Evolutionary conservation across 2,329 filamentous ascomycete species (phyloP), one percentile per base, ranked within the genome.

Genomic region (Fusarium concolor): DNA sequence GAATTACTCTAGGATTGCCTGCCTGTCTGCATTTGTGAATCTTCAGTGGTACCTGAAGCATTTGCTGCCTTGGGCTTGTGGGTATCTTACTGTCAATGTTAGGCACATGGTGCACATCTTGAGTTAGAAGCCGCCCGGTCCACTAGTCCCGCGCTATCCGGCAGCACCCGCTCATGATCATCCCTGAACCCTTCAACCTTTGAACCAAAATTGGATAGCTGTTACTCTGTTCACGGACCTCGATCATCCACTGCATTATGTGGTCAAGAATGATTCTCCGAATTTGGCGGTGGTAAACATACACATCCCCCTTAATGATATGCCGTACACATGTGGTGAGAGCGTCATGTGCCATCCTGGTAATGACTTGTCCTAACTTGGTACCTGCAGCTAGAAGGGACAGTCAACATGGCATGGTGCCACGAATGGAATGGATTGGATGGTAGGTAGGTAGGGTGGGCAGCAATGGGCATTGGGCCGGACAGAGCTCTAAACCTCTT

Each of bases 131-230:
- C 50, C 18, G 35, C 22, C 22, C 22, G 22, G 61, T 35, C 62
- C 62, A 62, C 63, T 70, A 70, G 67, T 63, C 67, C 67, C 67
- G 67, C 67, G 67, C 67, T 56, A 65, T 70, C 67, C 67, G 67
- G 67, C 67, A 70, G 67, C 67, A 70, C 67, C 67, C 67, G 67
- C 59, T 56, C 63, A 65, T 50, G 58, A 56, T 43, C 52, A 70
- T 44, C 66, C 66, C 62, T 67, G 66, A 68, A 69, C 66, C 62
- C 66, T 69, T 47, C 52, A 63, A 61, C 35, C 42, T 49, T 42
- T 52, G 54, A 52, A 52, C 67, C 66, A 33, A 49, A 59, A 47
- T 38, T 44, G 56, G 45, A 49, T 42, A 47, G 44, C 24, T 60
- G 20, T 31, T 66, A 24, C n/a, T 50, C 8, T 56, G 46, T 50